phyloP scores from a whole-genome alignment of 140 eudicot species.

The Anethum foeniculum region DNA sequence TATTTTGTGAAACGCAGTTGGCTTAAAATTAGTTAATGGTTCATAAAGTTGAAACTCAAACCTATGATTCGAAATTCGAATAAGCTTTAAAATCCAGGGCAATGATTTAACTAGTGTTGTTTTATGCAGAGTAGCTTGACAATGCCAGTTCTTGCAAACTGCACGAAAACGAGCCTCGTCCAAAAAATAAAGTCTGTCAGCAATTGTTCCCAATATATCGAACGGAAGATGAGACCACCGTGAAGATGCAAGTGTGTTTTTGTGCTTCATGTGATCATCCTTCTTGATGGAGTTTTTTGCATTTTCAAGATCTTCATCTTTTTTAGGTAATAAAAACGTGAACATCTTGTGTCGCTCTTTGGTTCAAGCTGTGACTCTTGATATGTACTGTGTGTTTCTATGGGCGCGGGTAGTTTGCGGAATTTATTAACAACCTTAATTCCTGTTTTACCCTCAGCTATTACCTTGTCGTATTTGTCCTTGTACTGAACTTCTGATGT shows the following conservation, averaged over 20 bases:
- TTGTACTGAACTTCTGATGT: not conserved
- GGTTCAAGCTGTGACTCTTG: not conserved
- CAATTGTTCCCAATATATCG: not conserved
- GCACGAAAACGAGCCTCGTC: slow-evolving; percentile 6
- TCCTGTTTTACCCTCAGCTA: not conserved
- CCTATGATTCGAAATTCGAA: not conserved
- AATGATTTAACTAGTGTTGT: not conserved
- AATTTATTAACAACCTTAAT: not conserved
- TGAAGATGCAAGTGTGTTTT: not conserved
- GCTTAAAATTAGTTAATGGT: not conserved
- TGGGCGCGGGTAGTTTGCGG: not conserved
- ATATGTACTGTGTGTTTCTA: too few relatives aligned
- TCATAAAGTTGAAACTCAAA: not conserved
- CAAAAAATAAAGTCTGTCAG: not conserved
- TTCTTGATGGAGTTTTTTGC: not conserved
- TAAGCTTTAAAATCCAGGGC: not conserved
- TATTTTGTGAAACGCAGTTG: not conserved
- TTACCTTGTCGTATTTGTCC: not conserved
- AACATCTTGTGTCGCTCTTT: not conserved
- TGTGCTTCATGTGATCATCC: not conserved
- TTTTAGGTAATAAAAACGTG: not conserved
- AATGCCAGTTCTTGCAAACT: slow-evolving; percentile 2
- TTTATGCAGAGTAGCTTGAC: not conserved
- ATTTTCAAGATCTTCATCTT: not conserved
- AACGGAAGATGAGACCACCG: not conserved